Evolutionary conservation across 352 stramenopile species (phyloP), one percentile per base, ranked within the genome.

Genomic region (Phytophthora citrophthora): DNA sequence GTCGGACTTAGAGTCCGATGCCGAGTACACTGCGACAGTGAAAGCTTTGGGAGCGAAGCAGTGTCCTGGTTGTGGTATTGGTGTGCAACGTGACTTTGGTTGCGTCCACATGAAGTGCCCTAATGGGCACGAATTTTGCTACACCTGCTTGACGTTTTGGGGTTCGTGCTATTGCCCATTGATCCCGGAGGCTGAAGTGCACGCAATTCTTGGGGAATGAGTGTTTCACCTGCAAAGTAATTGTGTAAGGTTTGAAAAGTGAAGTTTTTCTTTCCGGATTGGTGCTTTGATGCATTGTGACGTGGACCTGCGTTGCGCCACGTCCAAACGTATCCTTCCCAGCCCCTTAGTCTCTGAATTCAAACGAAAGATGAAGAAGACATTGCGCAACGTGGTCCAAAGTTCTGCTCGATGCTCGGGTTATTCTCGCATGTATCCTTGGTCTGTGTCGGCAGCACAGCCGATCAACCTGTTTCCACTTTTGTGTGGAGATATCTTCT

Each of bases 51-150:
- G 83, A 13, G 83, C 68, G 0, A 94, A 94, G 56, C 85, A 92
- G 43, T 94, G 85, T 43, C 83, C 85, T 1, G 85, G 78, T 20
- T 94, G 85, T 56, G 85, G 85, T 13, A 77, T 94, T 11, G 85
- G 85, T 34, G 81, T 94, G 26, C 66, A 88, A 53, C 81, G 83
- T 45, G 81, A 88, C 61, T 80, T 79, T 57, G 85, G 85, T n/a
- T 94, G 85, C 51, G 63, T 94, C 15, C 82, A 94, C 72, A 94
- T 94, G 72, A 83, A 49, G 40, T 94, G 85, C 48, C 79, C 78
- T 7, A 82, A 86, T 40, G 83, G 81, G 2, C 83, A 92, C 63
- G 62, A 92, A 56, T 94, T 94, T 53, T 94, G 85, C 65, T 94
- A 81, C 55, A 89, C 81, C 24, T 91, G 85, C 24, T 55, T 94